phyloP scores from a whole-genome alignment of 1,139 yeast species.

The Hyphopichia buzzinii region DNA sequence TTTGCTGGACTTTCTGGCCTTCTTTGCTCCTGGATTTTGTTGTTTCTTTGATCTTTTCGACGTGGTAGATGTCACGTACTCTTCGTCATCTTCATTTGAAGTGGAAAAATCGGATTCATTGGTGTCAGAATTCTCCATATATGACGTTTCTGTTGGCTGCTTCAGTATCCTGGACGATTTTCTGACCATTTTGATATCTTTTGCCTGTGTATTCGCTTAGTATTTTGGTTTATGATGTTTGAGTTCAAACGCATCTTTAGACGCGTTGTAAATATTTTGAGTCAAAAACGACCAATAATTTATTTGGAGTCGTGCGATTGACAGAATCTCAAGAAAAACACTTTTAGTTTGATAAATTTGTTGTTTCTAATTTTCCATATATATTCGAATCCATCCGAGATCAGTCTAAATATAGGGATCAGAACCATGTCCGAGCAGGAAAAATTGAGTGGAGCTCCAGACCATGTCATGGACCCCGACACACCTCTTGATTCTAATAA shows the following conservation, averaged over 20 bases:
- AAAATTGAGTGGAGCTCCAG: conserved; percentile 4
- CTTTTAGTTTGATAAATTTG: too few species aligned
- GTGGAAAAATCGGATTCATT: conserved; percentile 5
- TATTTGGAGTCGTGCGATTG: too few species aligned
- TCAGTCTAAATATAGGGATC: too few species aligned
- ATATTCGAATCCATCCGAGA: too few species aligned
- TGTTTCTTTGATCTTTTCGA: conserved; percentile 8
- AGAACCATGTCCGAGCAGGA: background rate
- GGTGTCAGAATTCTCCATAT: conserved; percentile 8
- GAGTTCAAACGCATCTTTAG: too few species aligned
- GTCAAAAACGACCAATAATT: too few species aligned
- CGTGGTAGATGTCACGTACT: conserved; percentile 8
- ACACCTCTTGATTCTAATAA: conserved; percentile 14
- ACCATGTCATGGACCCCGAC: conserved; percentile 15
- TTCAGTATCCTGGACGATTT: conserved; percentile 3
- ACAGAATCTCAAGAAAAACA: too few species aligned
- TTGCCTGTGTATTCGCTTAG: too few species aligned
- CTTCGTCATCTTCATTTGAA: conserved; percentile 9
- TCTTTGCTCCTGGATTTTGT: conserved; percentile 3
- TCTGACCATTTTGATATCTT: background rate
- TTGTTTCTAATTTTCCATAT: too few species aligned
- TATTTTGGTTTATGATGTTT: too few species aligned
- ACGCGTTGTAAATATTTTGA: too few species aligned
- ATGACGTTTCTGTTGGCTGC: background rate
- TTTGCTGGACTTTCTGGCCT: conserved; percentile 5